phyloP scores from a whole-genome alignment of 768 basidiomycete genomes.

The Dendrothele bispora region DNA sequence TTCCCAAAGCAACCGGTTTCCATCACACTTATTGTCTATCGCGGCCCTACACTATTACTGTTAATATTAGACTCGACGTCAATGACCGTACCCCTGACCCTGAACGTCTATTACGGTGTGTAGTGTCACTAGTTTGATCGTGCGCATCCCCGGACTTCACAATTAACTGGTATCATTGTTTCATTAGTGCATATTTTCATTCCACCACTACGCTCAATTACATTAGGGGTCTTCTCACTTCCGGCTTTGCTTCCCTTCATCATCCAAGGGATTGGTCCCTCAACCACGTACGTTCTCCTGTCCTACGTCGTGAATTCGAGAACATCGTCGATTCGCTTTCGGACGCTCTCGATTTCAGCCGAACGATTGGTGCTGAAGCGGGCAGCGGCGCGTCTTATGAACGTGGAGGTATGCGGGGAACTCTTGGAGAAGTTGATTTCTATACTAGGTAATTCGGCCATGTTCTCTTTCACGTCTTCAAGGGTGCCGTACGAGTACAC shows the following conservation, averaged over 20 bases:
- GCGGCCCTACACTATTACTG: slow-evolving; percentile 1
- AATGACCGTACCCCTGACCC: slow-evolving; percentile 89
- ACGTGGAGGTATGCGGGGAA: slow-evolving; percentile 66
- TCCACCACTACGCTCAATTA: slow-evolving; percentile 93
- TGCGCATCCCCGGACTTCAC: not conserved
- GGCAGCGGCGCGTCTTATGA: slow-evolving; percentile 56
- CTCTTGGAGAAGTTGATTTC: slow-evolving; percentile 87
- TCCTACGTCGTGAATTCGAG: slow-evolving; percentile 81
- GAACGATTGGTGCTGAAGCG: slow-evolving; percentile 78
- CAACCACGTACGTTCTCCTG: slow-evolving; percentile 82
- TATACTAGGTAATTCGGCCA: slow-evolving; percentile 94
- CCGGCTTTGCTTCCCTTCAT: slow-evolving; percentile 91
- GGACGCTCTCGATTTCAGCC: slow-evolving; percentile 92
- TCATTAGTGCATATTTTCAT: slow-evolving; percentile 92
- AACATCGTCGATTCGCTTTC: slow-evolving; percentile 79
- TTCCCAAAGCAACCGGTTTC: too few relatives aligned
- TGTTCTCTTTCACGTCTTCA: slow-evolving; percentile 11
- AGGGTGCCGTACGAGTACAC: too few relatives aligned
- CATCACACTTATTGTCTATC: not conserved
- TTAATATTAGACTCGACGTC: slow-evolving; percentile 61
- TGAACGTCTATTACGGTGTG: slow-evolving; percentile 77
- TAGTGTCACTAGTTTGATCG: slow-evolving; percentile 1
- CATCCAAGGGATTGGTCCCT: slow-evolving; percentile 93
- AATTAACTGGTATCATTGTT: slow-evolving; percentile 2
- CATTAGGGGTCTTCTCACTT: slow-evolving; percentile 82